A percentile compares a stretch with the other conserved stretches of the same genome.
Conservation (phyloP, 495 filamentous ascomycete species). For the Podospora tetraspora region DNA sequence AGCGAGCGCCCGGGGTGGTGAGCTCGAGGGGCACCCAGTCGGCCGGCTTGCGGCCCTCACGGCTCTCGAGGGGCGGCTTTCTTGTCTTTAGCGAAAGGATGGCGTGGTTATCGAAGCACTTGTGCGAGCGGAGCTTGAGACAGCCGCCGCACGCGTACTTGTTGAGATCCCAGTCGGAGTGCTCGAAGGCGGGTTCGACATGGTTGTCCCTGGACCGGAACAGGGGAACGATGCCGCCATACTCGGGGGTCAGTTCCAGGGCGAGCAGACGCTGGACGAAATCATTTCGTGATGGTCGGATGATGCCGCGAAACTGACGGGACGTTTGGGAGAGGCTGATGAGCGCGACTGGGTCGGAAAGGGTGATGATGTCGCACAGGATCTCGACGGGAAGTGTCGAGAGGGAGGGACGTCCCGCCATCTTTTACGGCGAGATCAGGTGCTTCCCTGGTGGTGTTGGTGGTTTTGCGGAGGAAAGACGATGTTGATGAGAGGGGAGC, state of each 20-base stretch:
- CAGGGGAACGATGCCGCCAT: constrained; percentile 20
- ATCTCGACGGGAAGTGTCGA: not conserved
- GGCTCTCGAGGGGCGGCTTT: constrained; percentile 20
- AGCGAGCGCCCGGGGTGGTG: not conserved
- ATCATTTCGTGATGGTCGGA: constrained; percentile 12
- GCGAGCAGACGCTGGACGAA: constrained; percentile 20
- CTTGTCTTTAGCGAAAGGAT: constrained; percentile 13
- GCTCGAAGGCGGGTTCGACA: constrained; percentile 8
- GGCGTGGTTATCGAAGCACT: constrained; percentile 22
- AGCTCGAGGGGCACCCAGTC: constrained; percentile 18
- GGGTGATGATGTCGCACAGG: not conserved
- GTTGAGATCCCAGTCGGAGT: constrained; percentile 14
- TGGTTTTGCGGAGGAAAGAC: not conserved
- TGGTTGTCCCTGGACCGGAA: constrained; percentile 1
- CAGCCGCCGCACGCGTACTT: constrained; percentile 26
- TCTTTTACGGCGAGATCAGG: not conserved
- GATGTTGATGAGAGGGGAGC: too few relatives aligned
- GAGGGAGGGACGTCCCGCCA: not conserved
- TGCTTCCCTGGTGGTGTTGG: not conserved
- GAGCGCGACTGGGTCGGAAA: not conserved
- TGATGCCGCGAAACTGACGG: not conserved
- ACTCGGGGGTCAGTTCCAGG: constrained; percentile 21
- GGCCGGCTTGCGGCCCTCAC: constrained; percentile 12
- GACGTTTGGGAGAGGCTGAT: not conserved
- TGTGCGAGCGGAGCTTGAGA: constrained; percentile 23